Base-by-base conservation (phyloP, 2,329 filamentous ascomycete genomes). In the Colletotrichum camelliae region DNA sequence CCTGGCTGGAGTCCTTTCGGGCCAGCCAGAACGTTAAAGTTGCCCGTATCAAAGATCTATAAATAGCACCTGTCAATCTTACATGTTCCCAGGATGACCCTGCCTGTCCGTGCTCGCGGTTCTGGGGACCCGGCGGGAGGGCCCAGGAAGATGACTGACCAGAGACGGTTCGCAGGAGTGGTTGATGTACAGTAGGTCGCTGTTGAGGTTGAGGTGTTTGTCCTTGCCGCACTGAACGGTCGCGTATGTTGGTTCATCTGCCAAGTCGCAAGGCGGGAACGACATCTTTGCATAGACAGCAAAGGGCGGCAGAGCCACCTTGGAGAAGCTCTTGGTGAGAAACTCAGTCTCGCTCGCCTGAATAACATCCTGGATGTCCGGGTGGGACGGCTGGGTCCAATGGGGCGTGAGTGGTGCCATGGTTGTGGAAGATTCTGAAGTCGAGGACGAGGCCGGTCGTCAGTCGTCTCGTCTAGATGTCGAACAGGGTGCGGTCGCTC, bases 111-210 rank as follows among this genome's bases (percentile, higher is more conserved):
- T 65, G 39, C 68, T 67, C 67, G 61, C 61, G 21, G 15, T 37
- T 37, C 61, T 72, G 31, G 55, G 43, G 65, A 35, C n/a, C 7
- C 15, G 31, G 12, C 10, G 37, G 52, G 35, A 24, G 31, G 66
- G 16, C 7, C 16, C 43, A 52, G 43, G 43, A 24, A 57, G 31
- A 68, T 24, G 74, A 89, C 90, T 86, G 77, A 93, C 91, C 75
- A 94, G 86, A 81, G 90, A 91, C 29, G 92, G 92, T 79, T 92
- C 91, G 83, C 92, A 94, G 6, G 90, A 92, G 84, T 94, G 92
- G 83, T 94, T 94, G 78, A 93, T 91, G 83, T 93, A 94, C 61
- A 94, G 82, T 80, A 94, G 81, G 80, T 93, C 92, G 79, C 90
- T 92, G 85, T 94, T 93, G 58, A 94, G 85, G 79, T 91, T 89